Percentiles rank a stretch among this genome's conserved stretches.
Evolutionary conservation across 768 basidiomycete species (phyloP).

Genomic region (Tephrocybe sp.): DNA sequence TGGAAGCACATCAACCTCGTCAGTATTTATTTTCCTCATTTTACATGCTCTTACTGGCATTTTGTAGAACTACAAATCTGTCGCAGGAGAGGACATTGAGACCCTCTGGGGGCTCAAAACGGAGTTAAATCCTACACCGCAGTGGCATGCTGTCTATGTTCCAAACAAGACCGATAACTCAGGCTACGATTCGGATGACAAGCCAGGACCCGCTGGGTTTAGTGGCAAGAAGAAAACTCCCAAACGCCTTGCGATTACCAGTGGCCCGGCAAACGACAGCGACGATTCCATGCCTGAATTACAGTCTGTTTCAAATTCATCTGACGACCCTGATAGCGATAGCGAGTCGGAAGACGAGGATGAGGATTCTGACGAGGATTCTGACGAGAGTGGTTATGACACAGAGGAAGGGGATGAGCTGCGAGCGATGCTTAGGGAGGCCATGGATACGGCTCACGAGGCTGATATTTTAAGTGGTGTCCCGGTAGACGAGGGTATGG

Average conservation of each 20-base stretch:
- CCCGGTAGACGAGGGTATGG: constrained; percentile 33
- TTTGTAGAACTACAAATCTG: constrained; percentile 54
- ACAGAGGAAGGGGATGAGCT: constrained; percentile 69
- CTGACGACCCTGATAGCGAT: constrained; percentile 36
- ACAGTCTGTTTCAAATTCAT: constrained; percentile 62
- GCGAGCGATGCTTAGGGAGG: constrained; percentile 59
- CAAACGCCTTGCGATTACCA: constrained; percentile 51
- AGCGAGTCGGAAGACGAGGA: constrained; percentile 28
- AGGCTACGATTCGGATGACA: constrained; percentile 26
- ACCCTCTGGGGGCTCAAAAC: constrained; percentile 61
- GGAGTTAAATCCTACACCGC: constrained; percentile 48
- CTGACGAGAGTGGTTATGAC: constrained; percentile 49
- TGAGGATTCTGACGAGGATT: constrained; percentile 34
- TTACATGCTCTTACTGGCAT: constrained; percentile 7
- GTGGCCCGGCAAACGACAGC: constrained; percentile 41
- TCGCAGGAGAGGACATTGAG: constrained; percentile 56
- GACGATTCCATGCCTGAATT: constrained; percentile 65
- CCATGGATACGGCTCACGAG: constrained; percentile 66
- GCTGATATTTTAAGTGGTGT: constrained; percentile 57
- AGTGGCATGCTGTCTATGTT: constrained; percentile 51
- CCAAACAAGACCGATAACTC: constrained; percentile 25
- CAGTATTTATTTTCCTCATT: constrained; percentile 18
- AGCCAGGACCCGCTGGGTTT: constrained; percentile 15
- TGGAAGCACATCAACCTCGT: constrained; percentile 66
- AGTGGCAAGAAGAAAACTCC: constrained; percentile 21